Base-by-base conservation (phyloP, 805 yeast species). In the Sungouiella blattae region DNA sequence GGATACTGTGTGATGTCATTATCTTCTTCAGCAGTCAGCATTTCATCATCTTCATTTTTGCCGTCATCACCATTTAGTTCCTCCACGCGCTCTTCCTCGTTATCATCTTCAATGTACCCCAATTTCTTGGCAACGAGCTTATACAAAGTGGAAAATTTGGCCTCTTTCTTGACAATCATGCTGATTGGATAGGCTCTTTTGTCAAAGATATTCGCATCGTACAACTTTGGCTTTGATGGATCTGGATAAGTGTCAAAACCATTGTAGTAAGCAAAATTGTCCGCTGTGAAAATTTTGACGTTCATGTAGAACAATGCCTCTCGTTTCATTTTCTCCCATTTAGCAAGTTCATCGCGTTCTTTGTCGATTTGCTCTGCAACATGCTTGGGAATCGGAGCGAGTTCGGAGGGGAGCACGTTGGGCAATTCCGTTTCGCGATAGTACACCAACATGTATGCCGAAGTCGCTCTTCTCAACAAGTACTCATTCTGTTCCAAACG, bases 371-470 rank as follows among this genome's bases (percentile, higher is more conserved):
- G 80, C 13, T 69, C 62, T 0, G 85, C 76, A 16, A 93, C 78
- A 50, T 85, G 84, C 1, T 55, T 47, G 2, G 98, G 97, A 28
- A 65, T 57, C 2, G 49, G 36, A 1, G 41, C 38, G 24, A 52
- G 39, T 14, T 75, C 77, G 0, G 75, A 78, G 9, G 77, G 78
- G 39, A 93, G 67, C 11, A 91, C 69, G 9, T 70, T 71, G 2
- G 67, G 69, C 25, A 78, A 58, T 26, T 74, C 74, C 2, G 74
- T 63, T 52, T 85, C 78, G 36, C 95, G 73, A 43, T 89, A 75
- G 55, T 93, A 93, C 2, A 93, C 98, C 61, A 93, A 75, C 98
- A 93, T 93, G 55, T 93, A 93, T 2, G 98, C 98, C 27, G 93
- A 86, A 0, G 98, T 89, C 25, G 87, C 93, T 30, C 96, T 78